phyloP scores from a whole-genome alignment of 2,329 filamentous ascomycete genomes.

The Paracoccidioides lutzii region DNA sequence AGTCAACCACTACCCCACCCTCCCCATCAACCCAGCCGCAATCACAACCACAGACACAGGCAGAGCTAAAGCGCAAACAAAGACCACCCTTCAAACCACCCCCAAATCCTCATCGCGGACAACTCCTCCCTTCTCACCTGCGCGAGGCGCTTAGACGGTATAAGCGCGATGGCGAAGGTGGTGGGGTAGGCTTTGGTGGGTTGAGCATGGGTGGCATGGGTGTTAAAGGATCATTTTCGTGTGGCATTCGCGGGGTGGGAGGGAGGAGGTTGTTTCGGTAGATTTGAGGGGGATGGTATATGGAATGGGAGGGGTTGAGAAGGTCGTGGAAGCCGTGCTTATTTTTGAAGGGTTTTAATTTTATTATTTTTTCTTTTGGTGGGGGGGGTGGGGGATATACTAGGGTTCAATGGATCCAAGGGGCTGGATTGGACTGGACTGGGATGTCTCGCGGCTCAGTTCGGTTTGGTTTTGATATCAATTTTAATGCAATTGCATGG shows the following conservation, averaged over 20 bases:
- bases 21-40: neutral
- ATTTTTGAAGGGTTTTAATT: too few relatives aligned
- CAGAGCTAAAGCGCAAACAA: neutral
- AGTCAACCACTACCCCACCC: neutral
- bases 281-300: neutral
- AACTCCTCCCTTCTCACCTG: conserved; percentile 37
- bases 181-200: conserved; percentile 36
- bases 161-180: conserved; percentile 37
- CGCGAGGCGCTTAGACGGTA: conserved; percentile 37
- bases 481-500: too few relatives aligned
- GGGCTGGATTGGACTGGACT: too few relatives aligned
- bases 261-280: conserved; percentile 34
- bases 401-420: too few relatives aligned
- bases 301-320: too few relatives aligned
- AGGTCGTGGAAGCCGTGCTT: too few relatives aligned
- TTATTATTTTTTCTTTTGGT: too few relatives aligned
- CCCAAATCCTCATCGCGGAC: conserved; percentile 35
- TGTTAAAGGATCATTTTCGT: conserved; percentile 31
- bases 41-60: neutral
- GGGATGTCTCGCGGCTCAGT: too few relatives aligned
- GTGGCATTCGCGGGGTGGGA: conserved; percentile 29
- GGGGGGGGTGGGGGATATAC: too few relatives aligned
- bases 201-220: conserved; percentile 35
- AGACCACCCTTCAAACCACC: conserved; percentile 21
- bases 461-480: too few relatives aligned